Conservation (phyloP, 352 stramenopile species). For the Globisporangium sylvaticum region DNA sequence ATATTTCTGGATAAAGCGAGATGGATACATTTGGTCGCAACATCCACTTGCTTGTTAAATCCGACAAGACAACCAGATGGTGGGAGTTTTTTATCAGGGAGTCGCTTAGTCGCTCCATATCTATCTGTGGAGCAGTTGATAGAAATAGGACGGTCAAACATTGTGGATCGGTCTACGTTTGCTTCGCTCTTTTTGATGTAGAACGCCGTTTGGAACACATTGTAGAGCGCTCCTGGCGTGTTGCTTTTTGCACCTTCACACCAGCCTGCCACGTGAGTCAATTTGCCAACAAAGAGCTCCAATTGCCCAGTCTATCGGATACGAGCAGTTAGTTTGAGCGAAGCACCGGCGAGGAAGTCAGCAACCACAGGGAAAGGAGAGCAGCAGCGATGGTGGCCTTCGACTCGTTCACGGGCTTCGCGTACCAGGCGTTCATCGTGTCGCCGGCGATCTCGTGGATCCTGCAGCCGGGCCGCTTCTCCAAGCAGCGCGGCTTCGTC, state of each 20-base stretch:
- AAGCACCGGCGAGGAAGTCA: background rate
- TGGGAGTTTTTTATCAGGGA: background rate
- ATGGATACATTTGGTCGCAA: background rate
- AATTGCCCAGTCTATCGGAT: background rate
- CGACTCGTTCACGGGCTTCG: slow-evolving; percentile 63
- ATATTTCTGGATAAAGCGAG: background rate
- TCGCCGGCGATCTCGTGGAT: slow-evolving; percentile 94
- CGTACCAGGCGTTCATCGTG: slow-evolving; percentile 75
- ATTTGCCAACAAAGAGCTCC: background rate
- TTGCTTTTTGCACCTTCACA: background rate
- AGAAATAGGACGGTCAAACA: background rate
- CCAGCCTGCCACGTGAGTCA: background rate
- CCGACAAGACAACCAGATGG: background rate
- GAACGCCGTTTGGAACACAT: background rate
- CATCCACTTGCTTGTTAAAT: background rate
- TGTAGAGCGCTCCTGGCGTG: background rate
- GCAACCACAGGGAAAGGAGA: background rate
- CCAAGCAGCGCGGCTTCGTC: slow-evolving; percentile 88
- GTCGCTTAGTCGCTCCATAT: background rate
- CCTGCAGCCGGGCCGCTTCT: slow-evolving; percentile 91
- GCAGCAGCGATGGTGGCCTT: slow-evolving; percentile 30
- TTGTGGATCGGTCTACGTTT: background rate
- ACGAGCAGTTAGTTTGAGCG: background rate
- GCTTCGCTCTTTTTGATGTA: background rate
- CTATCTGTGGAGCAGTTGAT: background rate